These are phyloP conservation scores for Fusarium drepaniforme DNA, from an alignment of 2,329 filamentous ascomycete species.

Conservation along the genomic window DNA sequence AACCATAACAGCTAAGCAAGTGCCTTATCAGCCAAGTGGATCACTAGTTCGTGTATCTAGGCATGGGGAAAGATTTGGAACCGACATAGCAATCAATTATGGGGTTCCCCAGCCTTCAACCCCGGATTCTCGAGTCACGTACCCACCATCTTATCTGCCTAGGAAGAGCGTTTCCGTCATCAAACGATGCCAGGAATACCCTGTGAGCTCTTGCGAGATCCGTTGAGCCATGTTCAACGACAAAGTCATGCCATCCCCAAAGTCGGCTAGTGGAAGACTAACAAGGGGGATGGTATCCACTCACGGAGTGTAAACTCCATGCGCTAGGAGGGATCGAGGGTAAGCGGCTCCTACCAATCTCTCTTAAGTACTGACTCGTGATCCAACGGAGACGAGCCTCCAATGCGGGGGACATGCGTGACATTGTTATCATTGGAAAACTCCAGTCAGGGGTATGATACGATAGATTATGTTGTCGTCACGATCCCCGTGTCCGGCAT, in stretches of 20 bases:
- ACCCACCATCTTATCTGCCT: not conserved
- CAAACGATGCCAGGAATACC: not conserved
- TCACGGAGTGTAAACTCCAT: not conserved
- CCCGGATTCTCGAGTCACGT: not conserved
- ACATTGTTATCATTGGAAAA: not conserved
- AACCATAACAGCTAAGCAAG: not conserved
- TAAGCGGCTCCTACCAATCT: not conserved
- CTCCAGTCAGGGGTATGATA: not conserved
- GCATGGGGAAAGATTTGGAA: not conserved
- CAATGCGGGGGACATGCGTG: not conserved
- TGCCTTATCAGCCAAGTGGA: not conserved
- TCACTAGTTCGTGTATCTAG: not conserved
- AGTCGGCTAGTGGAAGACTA: not conserved
- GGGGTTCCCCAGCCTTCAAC: not conserved
- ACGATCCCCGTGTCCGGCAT: not conserved
- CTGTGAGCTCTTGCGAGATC: not conserved
- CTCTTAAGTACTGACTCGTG: not conserved
- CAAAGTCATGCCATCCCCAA: not conserved
- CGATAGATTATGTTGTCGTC: not conserved
- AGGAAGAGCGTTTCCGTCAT: not conserved
- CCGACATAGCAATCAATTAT: not conserved
- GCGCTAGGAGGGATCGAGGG: not conserved
- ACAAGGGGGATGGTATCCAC: not conserved
- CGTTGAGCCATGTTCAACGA: not conserved
- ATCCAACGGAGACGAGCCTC: not conserved